Base-by-base conservation (phyloP, 805 yeast species). In the Nakazawaea wyomingensis region DNA sequence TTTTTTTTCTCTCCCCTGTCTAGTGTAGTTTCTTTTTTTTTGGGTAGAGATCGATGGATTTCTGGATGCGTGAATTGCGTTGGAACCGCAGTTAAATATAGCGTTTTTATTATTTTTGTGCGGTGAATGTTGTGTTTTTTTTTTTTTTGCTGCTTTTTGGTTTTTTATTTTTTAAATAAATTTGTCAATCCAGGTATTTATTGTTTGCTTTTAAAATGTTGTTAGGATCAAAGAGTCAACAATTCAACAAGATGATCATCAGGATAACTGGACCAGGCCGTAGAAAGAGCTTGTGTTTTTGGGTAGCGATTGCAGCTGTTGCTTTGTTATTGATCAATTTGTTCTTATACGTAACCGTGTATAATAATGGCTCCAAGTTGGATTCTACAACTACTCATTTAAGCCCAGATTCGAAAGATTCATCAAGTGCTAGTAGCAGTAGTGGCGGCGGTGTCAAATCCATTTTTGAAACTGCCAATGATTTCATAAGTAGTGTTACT, bases 261-360 rank as follows among this genome's bases (percentile, higher is more conserved):
- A 36, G 41, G 6, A 29, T 42, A 5, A 36, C 32, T 6, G 45
- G 45, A 4, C 41, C 45, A 9, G 45, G 40, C 11, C 20, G 45
- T 13, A 29, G 45, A 24, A 35, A 30, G 13, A 29, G 37, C 6
- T 31, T 42, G 27, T 42, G 30, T 17, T 42, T 42, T 16, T 42
- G 41, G 41, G 41, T 42, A 9, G 17, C 11, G 2, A 16, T 21
- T 14, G 36, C 45, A 9, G 31, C 36, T 17, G n/a, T 30, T 17
- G 20, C 41, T 4, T 36, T 42, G 21, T 31, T 42, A 16, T 29
- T 36, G 33, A 24, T 42, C n/a, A 42, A 42, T 22, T 18, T 42
- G 17, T 36, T 42, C n/a, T 31, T 37, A 17, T 42, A 42, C 14
- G 29, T 36, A 27, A 31, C 41, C n/a, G 37, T 42, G 14, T 42